These are phyloP conservation scores for Hymenoscyphus linearis DNA, from an alignment of 2,329 filamentous ascomycete genomes.

Conservation along the genomic window DNA sequence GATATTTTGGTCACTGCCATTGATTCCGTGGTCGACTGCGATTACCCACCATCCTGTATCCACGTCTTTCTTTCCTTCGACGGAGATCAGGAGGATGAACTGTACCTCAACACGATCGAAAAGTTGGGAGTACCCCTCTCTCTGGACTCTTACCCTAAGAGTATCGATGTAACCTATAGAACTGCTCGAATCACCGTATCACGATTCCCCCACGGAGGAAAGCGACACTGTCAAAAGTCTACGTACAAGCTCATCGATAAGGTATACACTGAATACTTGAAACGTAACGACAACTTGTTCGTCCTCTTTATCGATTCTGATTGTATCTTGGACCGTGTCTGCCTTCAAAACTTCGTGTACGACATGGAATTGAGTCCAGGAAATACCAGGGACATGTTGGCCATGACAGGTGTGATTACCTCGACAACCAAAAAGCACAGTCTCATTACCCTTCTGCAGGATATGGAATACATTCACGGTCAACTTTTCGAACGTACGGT, in stretches of 20 bases:
- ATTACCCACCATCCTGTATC: constrained; percentile 87
- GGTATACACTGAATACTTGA: constrained; percentile 82
- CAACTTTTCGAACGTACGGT: constrained; percentile 95
- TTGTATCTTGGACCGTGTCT: constrained; percentile 86
- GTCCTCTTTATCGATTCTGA: constrained; percentile 97
- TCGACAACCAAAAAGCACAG: constrained; percentile 86
- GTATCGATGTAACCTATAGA: constrained; percentile 84
- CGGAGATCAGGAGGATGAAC: constrained; percentile 79
- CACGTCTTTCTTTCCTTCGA: constrained; percentile 96
- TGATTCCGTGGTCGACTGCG: constrained; percentile 87
- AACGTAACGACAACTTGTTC: constrained; percentile 85
- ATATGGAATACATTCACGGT: constrained; percentile 97
- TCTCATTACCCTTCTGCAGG: constrained; percentile 86
- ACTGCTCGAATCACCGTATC: constrained; percentile 83
- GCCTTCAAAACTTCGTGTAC: constrained; percentile 95
- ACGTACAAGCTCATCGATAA: constrained; percentile 92
- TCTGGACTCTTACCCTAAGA: constrained; percentile 74
- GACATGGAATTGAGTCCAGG: constrained; percentile 97
- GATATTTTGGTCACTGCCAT: constrained; percentile 79
- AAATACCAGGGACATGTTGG: constrained; percentile 86
- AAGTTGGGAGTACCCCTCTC: constrained; percentile 76
- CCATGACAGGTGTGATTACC: constrained; percentile 96
- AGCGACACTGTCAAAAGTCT: constrained; percentile 86
- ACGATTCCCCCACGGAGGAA: constrained; percentile 87
- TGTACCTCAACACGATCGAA: constrained; percentile 81